These are phyloP conservation scores for Candida xyloterini DNA, from an alignment of 805 yeast species.

Conservation along the genomic window DNA sequence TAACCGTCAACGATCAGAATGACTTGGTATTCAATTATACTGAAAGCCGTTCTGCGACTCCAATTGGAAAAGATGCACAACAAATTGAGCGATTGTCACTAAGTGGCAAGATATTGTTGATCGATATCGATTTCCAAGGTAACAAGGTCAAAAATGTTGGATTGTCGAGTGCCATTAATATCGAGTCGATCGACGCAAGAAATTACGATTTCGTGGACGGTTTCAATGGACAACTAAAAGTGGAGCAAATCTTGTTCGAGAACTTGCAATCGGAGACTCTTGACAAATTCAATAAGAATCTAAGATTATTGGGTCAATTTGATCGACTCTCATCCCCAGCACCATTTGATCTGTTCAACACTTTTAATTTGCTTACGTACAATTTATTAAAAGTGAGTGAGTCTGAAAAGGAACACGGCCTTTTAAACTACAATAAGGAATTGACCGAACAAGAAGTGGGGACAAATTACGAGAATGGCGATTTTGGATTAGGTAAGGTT, in stretches of 20 bases:
- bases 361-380: conserved; percentile 29
- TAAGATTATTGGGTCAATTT: conserved; percentile 31
- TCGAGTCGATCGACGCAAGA: conserved; percentile 25
- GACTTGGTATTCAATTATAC: conserved; percentile 28
- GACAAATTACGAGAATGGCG: conserved; percentile 6
- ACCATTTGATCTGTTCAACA: conserved; percentile 33
- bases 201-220: conserved; percentile 29
- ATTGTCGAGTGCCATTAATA: conserved; percentile 31
- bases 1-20: conserved; percentile 36
- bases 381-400: conserved; percentile 20
- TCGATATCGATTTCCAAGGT: conserved; percentile 36
- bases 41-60: conserved; percentile 21
- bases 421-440: background rate
- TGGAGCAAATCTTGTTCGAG: conserved; percentile 25
- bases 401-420: conserved; percentile 10
- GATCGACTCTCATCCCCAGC: conserved; percentile 30
- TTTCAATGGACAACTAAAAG: conserved; percentile 21
- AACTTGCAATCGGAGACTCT: conserved; percentile 30
- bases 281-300: conserved; percentile 33
- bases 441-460: conserved; percentile 13
- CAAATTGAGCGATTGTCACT: conserved; percentile 30
- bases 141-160: conserved; percentile 28
- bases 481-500: conserved; percentile 28
- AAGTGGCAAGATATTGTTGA: conserved; percentile 35
- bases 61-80: conserved; percentile 9